Base-by-base conservation (phyloP, 352 stramenopile species). In the Lagenidium sp. region DNA sequence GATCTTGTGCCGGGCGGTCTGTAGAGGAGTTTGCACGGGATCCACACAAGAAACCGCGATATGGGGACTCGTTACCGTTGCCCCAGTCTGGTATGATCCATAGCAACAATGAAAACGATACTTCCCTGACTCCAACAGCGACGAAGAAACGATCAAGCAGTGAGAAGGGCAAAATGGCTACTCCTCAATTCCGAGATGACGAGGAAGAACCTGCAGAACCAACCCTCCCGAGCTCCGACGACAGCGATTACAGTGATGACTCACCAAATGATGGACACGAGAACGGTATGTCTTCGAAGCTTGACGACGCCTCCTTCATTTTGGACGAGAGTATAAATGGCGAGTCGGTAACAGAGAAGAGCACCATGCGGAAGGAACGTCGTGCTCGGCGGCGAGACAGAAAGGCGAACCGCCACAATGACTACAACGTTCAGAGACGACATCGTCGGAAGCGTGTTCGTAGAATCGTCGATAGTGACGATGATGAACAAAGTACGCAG, bases 1-100 rank as follows among this genome's bases (percentile, higher is more conserved):
- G 12, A 35, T 41, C 1, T 3, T 48, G 16, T 29, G 1, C 21
- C 30, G 21, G 21, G 43, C 30, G 22, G 26, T n/a, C 20, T 38
- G 11, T 39, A 85, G 73, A 89, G 35, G 58, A 80, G 34, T 89
- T 65, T 51, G 74, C 74, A 7, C 63, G 75, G 23, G 37, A 70
- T 12, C 54, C 53, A 0, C 37, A 68, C 36, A 55, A 60, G 45
- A 73, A 63, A 29, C 49, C 60, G n/a, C n/a, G n/a, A n/a, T n/a
- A n/a, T n/a, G n/a, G n/a, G n/a, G n/a, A n/a, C n/a, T n/a, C n/a
- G n/a, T n/a, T n/a, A n/a, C n/a, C n/a, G n/a, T n/a, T n/a, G n/a
- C n/a, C n/a, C n/a, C n/a, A n/a, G n/a, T n/a, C n/a, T n/a, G n/a
- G n/a, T n/a, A n/a, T n/a, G n/a, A n/a, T n/a, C n/a, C n/a, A n/a